Base-by-base conservation (phyloP, 2,329 filamentous ascomycete genomes). In the Botrytis byssoidea region DNA sequence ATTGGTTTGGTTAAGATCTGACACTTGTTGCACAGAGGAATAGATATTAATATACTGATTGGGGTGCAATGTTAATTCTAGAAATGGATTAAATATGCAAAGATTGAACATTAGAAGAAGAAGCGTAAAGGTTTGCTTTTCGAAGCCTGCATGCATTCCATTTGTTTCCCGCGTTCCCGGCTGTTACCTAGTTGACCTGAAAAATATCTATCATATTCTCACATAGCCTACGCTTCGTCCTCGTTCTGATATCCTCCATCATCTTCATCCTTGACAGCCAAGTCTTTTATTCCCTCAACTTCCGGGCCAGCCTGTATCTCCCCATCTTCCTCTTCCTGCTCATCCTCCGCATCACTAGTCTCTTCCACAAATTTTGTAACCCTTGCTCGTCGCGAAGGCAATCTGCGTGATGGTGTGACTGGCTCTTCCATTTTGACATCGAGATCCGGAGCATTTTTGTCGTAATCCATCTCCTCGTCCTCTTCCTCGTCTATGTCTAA, bases 311-410 rank as follows among this genome's bases (percentile, higher is more conserved):
- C 29, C 29, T 70, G 29, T 40, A n/a, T 5, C 2, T 63, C n/a
- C 18, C 12, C 40, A 3, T 63, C 29, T 20, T 70, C 51, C 9
- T 46, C 55, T 59, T 55, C 67, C 60, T 46, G 20, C 48, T 69
- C 66, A 57, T 69, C 37, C 4, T 69, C 66, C 1, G 37, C n/a
- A n/a, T 57, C 66, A 44, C 66, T 69, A 69, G 48, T 42, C 6
- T 57, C 25, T 59, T 69, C 66, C 37, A 57, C 48, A 69, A 69
- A 42, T 3, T 18, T 57, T 12, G 35, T 69, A 42, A 42, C 48
- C n/a, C 48, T 57, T 16, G n/a, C 66, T 14, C 37, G 37, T 69
- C 66, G 66, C 29, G 16, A 32, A 22, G 37, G 66, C 66, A 69
- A 25, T n/a, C 55, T 69, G 18, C 48, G 66, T 12, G 37, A 44